phyloP scores from a whole-genome alignment of 257 asterid genomes.

The Lycium ferocissimum region DNA sequence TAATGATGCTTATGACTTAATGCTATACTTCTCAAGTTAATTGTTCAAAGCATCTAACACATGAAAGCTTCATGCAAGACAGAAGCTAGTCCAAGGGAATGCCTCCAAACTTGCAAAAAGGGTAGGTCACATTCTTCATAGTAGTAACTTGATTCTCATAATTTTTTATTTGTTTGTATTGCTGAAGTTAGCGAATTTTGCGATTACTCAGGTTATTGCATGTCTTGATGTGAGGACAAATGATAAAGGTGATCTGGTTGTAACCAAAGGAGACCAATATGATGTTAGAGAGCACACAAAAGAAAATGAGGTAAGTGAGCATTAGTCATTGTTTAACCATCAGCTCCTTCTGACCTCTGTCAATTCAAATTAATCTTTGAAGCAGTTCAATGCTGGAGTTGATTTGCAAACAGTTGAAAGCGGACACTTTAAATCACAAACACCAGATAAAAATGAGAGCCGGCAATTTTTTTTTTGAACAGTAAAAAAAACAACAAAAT shows the following conservation, averaged over 20 bases:
- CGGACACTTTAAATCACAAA: background rate
- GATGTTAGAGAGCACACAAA: constrained; percentile 82
- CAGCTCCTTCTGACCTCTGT: background rate
- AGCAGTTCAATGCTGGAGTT: background rate
- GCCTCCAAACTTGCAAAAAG: constrained; percentile 93
- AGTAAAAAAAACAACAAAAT: background rate
- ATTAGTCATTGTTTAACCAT: background rate
- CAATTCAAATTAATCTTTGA: background rate
- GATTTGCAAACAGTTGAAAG: background rate
- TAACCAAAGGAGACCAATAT: constrained; percentile 98
- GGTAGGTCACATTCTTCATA: constrained; percentile 54
- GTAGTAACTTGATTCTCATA: background rate
- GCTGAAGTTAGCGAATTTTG: constrained; percentile 29
- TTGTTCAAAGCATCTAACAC: constrained; percentile 46
- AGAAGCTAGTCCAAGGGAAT: constrained; percentile 71
- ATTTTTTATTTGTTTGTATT: background rate
- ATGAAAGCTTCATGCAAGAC: constrained; percentile 62
- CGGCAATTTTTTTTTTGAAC: background rate
- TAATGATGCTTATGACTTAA: constrained; percentile 29
- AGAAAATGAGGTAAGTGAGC: constrained; percentile 73
- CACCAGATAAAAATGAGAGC: background rate
- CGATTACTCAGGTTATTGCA: constrained; percentile 82
- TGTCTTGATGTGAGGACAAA: constrained; percentile 98
- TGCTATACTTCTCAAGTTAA: constrained; percentile 30
- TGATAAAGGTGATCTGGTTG: constrained; percentile 92